Evolutionary conservation across 2,329 filamentous ascomycete genomes (phyloP).

Genomic region (Aureobasidium sp.): DNA sequence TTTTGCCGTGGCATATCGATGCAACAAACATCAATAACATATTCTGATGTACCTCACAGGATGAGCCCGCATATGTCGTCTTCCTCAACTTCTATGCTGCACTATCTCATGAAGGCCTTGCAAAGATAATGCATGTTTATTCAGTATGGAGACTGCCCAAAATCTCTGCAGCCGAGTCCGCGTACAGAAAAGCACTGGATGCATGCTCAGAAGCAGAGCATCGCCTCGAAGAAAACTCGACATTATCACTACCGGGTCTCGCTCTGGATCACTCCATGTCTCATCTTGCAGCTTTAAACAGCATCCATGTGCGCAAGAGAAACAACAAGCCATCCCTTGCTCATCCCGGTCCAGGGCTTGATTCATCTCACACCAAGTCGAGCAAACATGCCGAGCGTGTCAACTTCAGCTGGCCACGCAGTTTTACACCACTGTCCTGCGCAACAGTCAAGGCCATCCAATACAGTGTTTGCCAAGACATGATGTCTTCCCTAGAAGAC

Average conservation of each 20-base stretch:
- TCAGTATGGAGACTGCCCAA: slow-evolving; percentile 37
- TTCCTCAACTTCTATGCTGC: slow-evolving; percentile 39
- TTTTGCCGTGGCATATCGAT: not conserved
- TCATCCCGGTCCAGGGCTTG: not conserved
- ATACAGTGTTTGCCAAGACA: not conserved
- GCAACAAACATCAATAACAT: not conserved
- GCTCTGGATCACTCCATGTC: not conserved
- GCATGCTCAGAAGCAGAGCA: slow-evolving; percentile 19
- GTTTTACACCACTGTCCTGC: not conserved
- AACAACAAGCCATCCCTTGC: not conserved
- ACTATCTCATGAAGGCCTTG: slow-evolving; percentile 39
- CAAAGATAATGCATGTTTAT: slow-evolving; percentile 38
- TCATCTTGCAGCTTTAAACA: not conserved
- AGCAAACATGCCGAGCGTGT: not conserved
- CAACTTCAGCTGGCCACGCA: slow-evolving; percentile 8
- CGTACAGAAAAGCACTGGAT: slow-evolving; percentile 27
- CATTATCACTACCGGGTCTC: not conserved
- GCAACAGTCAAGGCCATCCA: not conserved
- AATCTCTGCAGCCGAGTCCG: slow-evolving; percentile 33
- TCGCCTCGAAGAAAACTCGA: not conserved
- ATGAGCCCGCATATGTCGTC: slow-evolving; percentile 24
- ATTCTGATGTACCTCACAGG: slow-evolving; percentile 26
- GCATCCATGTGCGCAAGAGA: not conserved
- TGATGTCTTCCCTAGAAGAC: not conserved
- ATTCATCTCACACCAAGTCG: not conserved